phyloP scores from a whole-genome alignment of 2,329 filamentous ascomycete species.

The Scedosporium aurantiacum region DNA sequence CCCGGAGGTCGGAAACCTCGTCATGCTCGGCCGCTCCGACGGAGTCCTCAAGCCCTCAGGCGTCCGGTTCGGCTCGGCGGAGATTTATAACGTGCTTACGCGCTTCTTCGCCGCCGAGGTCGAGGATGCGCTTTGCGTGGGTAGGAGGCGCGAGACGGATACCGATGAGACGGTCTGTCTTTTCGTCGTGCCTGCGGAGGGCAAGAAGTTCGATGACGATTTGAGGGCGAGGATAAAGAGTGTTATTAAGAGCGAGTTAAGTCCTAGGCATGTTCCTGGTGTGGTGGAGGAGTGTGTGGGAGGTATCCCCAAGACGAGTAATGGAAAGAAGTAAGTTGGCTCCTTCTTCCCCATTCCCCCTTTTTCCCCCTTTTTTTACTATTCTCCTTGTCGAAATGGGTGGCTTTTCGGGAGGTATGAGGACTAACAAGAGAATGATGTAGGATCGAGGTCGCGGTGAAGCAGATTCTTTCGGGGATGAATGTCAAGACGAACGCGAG shows the following conservation, averaged over 20 bases:
- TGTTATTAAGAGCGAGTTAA: constrained; percentile 65
- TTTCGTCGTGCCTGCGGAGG: constrained; percentile 67
- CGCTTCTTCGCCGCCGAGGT: constrained; percentile 69
- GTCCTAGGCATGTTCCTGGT: constrained; percentile 78
- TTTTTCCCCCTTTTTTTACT: background rate
- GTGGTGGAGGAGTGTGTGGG: constrained; percentile 67
- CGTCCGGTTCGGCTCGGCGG: constrained; percentile 82
- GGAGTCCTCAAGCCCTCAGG: constrained; percentile 88
- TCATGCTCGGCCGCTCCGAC: constrained; percentile 88
- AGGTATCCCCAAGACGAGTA: constrained; percentile 83
- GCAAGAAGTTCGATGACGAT: constrained; percentile 43
- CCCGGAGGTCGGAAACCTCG: constrained; percentile 59
- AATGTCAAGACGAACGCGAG: constrained; percentile 82
- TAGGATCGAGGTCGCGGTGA: constrained; percentile 87
- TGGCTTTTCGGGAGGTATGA: background rate
- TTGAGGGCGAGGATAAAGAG: constrained; percentile 54
- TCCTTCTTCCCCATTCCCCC: background rate
- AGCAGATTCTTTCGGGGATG: constrained; percentile 85
- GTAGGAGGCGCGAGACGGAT: constrained; percentile 59
- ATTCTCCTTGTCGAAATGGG: background rate
- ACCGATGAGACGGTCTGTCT: constrained; percentile 77
- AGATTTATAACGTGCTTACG: constrained; percentile 92
- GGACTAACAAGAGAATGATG: constrained; percentile 8
- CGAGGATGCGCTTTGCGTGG: constrained; percentile 80
- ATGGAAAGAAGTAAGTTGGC: constrained; percentile 77